Base-by-base conservation (phyloP, 2,329 filamentous ascomycete species). In the Cryphonectria naterciae region DNA sequence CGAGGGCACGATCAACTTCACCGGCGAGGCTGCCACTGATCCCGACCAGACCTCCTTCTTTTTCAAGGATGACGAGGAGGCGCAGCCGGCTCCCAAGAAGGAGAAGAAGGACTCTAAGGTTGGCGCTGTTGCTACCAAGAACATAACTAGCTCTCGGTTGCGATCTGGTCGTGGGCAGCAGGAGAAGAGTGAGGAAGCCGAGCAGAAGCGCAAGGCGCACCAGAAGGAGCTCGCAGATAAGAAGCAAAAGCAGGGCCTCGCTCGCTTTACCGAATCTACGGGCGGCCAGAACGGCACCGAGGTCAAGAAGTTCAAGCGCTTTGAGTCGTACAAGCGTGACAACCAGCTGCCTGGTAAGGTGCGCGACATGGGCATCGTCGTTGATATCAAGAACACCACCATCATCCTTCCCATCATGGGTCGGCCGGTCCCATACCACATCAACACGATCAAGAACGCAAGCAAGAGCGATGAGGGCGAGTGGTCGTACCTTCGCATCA, bases 271-370 rank as follows among this genome's bases (percentile, higher is more conserved):
- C 58, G 94, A 97, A 77, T 93, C 93, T 0, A 95, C 92, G 0
- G 92, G 91, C 71, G 93, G 92, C 70, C 87, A 95, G 74, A 96
- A 97, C 77, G 96, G 95, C 46, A 91, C 91, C n/a, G 92, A 96
- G 75, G 92, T 97, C 80, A 98, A 98, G 86, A 97, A 95, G 83
- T 98, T 99, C 86, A 98, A 98, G 85, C 93, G 94, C 69, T 99
- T 98, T 78, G 96, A 99, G 81, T 99, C 96, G 0, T 99, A 99
- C 85, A 99, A 98, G 85, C 90, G 95, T 72, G 96, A 98, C 80
- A 97, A 97, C 76, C 95, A 98, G 80, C 90, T 99, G 68, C 96
- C 96, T 1, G 79, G 87, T 19, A 91, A 90, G 77, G 90, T 97
- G 75, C 92, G 92, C 79, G 95, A 97, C 76, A 85, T 98, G 70